Conservation (phyloP, 345 rosid species). For the Bretschneidera sinensis region DNA sequence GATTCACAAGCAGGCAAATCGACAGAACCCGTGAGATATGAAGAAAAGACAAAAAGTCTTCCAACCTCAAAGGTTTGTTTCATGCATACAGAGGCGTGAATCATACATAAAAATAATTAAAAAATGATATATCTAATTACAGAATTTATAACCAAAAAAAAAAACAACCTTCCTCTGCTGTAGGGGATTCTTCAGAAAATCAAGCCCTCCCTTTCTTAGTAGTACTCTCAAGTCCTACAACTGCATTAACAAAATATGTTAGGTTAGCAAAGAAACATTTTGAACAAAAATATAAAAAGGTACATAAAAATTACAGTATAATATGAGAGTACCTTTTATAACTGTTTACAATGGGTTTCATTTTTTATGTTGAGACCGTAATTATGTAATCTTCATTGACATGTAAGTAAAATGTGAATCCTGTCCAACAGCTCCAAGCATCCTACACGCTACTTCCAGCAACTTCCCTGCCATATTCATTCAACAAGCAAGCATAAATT, state of each 20-base stretch:
- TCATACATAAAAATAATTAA: constrained; percentile 22
- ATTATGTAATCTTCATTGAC: constrained; percentile 47
- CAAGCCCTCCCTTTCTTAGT: constrained; percentile 9
- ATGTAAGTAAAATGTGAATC: constrained; percentile 49
- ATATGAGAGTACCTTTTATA: background rate
- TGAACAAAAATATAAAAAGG: background rate
- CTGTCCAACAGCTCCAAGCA: constrained; percentile 57
- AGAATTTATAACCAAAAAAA: constrained; percentile 33
- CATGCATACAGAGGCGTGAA: constrained; percentile 16
- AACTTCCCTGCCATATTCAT: constrained; percentile 59
- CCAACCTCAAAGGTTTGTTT: constrained; percentile 12
- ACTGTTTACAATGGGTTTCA: constrained; percentile 32
- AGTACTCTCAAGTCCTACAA: constrained; percentile 26
- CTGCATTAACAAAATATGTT: background rate
- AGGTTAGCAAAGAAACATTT: too few species aligned
- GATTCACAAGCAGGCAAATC: constrained; percentile 13
- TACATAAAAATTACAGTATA: background rate
- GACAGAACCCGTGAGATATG: constrained; percentile 11
- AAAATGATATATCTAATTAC: constrained; percentile 44
- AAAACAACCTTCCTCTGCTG: constrained; percentile 9
- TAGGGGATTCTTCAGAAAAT: constrained; percentile 5
- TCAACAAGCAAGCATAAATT: background rate
- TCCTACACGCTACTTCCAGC: constrained; percentile 79
- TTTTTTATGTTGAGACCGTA: constrained; percentile 12
- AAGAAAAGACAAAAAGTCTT: background rate